Conservation (phyloP, 441 rosid species). For the Bruguiera hainesii region DNA sequence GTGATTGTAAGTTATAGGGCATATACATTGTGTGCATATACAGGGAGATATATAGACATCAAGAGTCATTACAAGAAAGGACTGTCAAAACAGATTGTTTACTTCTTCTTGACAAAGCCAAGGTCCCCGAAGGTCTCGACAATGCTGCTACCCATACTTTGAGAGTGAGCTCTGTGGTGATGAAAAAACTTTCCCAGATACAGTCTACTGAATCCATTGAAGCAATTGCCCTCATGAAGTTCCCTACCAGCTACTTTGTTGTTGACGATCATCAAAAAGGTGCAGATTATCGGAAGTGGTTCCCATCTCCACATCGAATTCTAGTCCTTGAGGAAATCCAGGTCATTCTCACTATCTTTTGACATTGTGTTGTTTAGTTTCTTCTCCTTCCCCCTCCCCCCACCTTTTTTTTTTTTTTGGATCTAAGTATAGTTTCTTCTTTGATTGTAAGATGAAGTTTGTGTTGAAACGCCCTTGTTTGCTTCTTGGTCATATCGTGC, state of each 20-base stretch:
- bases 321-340: too few relatives aligned
- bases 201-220: conserved; percentile 75
- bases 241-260: too few relatives aligned
- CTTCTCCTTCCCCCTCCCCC: not conserved
- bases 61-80: conserved; percentile 37
- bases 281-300: too few relatives aligned
- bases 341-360: too few relatives aligned
- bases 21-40: too few relatives aligned
- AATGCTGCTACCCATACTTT: conserved; percentile 31
- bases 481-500: not conserved
- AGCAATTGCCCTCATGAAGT: conserved; percentile 46
- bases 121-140: conserved; percentile 51
- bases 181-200: conserved; percentile 81
- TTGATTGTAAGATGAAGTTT: not conserved
- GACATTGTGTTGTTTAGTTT: not conserved
- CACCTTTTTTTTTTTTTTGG: too few relatives aligned
- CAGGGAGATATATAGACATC: conserved; percentile 71
- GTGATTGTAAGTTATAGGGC: too few relatives aligned
- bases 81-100: conserved; percentile 51
- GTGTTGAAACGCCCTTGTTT: not conserved
- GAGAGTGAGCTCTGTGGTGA: conserved; percentile 57
- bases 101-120: conserved; percentile 54
- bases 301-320: too few relatives aligned
- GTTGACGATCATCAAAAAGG: too few relatives aligned
- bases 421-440: not conserved